A percentile compares a stretch with the other conserved stretches of the same genome.
Conservation (phyloP, 306 rosid species). For the Sesbania bispinosa region DNA sequence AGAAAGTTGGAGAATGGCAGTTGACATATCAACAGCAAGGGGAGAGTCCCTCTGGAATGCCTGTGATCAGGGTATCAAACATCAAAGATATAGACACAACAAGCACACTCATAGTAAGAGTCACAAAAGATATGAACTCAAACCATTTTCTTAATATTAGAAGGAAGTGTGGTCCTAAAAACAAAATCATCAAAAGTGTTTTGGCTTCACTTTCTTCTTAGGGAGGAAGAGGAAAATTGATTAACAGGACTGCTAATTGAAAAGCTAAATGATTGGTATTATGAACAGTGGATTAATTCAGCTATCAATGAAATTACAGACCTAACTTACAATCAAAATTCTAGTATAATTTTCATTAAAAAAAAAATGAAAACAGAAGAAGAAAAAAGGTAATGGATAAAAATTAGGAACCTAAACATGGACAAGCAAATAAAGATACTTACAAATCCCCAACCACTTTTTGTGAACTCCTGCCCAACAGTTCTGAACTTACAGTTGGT, state of each 20-base stretch:
- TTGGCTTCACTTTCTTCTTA: no score
- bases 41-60: constrained; percentile 97
- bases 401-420: constrained; percentile 6
- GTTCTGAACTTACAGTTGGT: constrained; percentile 75
- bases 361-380: neutral
- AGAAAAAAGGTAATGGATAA: neutral
- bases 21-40: constrained; percentile 85
- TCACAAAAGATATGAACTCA: neutral
- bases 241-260: neutral
- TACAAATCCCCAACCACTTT: constrained; percentile 97
- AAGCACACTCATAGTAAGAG: neutral
- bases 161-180: no score
- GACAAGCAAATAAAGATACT: constrained; percentile 38
- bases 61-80: constrained; percentile 40
- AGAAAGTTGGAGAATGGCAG: constrained; percentile 95
- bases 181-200: no score
- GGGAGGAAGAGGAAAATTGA: no score
- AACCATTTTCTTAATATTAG: no score
- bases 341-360: neutral
- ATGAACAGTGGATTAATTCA: neutral
- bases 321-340: neutral
- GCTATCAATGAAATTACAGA: neutral
- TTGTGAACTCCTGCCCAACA: constrained; percentile 89
- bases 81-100: neutral
- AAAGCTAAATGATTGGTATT: neutral